phyloP scores from a whole-genome alignment of 768 basidiomycete species.

The Neoboletus subvelutipes region DNA sequence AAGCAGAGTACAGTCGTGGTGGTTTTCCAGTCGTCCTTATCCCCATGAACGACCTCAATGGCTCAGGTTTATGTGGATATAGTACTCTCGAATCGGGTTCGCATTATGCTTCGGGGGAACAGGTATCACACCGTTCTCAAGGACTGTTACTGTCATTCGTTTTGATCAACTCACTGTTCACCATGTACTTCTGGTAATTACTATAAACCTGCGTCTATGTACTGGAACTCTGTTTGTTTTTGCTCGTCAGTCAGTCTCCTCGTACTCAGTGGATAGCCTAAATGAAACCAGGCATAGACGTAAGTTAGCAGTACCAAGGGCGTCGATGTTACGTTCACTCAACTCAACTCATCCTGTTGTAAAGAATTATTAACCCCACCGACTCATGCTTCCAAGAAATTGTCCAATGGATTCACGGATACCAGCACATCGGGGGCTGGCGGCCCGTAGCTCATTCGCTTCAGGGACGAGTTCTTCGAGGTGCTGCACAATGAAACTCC shows the following conservation, averaged over 20 bases:
- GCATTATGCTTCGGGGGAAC: conserved; percentile 6
- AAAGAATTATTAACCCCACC: conserved; percentile 9
- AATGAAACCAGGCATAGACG: neutral
- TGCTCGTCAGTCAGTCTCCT: neutral
- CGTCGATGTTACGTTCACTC: neutral
- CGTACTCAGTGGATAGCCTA: neutral
- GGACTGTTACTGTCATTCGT: conserved; percentile 6
- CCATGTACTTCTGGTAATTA: conserved; percentile 5
- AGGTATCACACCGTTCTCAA: neutral
- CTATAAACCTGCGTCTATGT: neutral
- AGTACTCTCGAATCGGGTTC: neutral
- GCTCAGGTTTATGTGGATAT: conserved; percentile 40
- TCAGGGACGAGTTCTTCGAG: conserved; percentile 57
- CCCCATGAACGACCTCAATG: conserved; percentile 36
- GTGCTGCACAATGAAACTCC: conserved; percentile 33
- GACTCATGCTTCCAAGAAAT: conserved; percentile 18
- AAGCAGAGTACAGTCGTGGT: conserved; percentile 61
- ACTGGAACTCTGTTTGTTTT: neutral
- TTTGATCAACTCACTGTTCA: conserved; percentile 4
- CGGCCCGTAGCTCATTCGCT: conserved; percentile 52
- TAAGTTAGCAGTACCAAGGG: neutral
- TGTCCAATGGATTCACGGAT: conserved; percentile 35
- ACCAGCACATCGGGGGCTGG: conserved; percentile 54
- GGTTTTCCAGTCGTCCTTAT: conserved; percentile 60
- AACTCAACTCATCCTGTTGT: neutral